Base-by-base conservation (phyloP, 495 filamentous ascomycete species). In the Xylona heveae region DNA sequence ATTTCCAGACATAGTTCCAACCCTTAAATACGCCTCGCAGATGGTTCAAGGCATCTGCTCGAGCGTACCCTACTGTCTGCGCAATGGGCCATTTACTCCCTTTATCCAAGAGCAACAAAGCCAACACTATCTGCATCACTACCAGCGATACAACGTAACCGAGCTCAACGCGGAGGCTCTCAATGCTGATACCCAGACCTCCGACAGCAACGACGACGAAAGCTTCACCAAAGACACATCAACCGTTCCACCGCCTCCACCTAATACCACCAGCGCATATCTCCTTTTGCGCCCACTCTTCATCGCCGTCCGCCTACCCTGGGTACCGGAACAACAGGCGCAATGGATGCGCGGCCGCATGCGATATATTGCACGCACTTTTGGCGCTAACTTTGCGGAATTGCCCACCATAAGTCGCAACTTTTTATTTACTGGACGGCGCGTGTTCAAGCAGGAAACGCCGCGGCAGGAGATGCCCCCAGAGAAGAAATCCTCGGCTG, bases 11-110 rank as follows among this genome's bases (percentile, higher is more conserved):
- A n/a, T n/a, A n/a, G n/a, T n/a, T n/a, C n/a, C n/a, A n/a, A n/a
- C n/a, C n/a, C 53, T 57, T 16, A 59, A 65, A 50, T 66, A 66
- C 30, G 59, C 58, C 15, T 44, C 48, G 0, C 53, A 61, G 9
- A 51, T 47, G 15, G 58, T 66, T 31, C 44, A 51, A 0, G 63
- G 65, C 34, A 49, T 68, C 9, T 41, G 66, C 30, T 60, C 63
- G 5, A 53, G 49, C 8, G 52, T 65, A 34, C 63, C 63, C 19
- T 68, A 56, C 35, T 52, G 59, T 38, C 49, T 68, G 1, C 59
- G 62, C 14, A n/a, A n/a, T n/a, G n/a, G n/a, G n/a, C n/a, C n/a
- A n/a, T n/a, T n/a, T n/a, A n/a, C n/a, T n/a, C n/a, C n/a, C n/a
- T n/a, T n/a, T n/a, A n/a, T n/a, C n/a, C n/a, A n/a, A n/a, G n/a